phyloP scores from a whole-genome alignment of 2,329 filamentous ascomycete genomes.

The Fusarium compactum region DNA sequence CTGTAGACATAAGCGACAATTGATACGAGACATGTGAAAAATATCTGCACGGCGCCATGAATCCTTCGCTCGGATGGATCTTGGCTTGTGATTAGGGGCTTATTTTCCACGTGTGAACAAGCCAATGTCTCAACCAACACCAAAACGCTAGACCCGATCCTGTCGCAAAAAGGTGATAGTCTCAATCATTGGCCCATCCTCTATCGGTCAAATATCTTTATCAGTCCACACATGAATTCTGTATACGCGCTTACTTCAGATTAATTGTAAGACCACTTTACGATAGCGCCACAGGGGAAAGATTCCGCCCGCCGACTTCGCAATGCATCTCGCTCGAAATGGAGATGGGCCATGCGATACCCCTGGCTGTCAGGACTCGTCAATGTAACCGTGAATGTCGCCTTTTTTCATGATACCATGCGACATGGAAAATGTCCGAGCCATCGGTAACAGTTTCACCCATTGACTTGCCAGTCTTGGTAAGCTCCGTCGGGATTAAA shows the following conservation, averaged over 20 bases:
- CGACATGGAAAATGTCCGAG: constrained; percentile 11
- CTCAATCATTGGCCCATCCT: background rate
- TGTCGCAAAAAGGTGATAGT: background rate
- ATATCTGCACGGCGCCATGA: background rate
- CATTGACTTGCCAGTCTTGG: background rate
- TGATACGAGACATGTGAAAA: background rate
- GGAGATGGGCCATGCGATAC: background rate
- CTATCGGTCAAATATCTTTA: constrained; percentile 1
- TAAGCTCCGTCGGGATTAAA: too few species aligned
- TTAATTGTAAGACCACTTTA: too few species aligned
- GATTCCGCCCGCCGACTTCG: background rate
- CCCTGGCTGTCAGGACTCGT: constrained; percentile 7
- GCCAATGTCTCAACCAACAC: background rate
- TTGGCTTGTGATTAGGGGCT: constrained; percentile 34
- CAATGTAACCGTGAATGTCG: background rate
- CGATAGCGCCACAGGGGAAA: constrained; percentile 18
- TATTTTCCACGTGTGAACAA: constrained; percentile 31
- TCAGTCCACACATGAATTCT: background rate
- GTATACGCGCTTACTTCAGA: constrained; percentile 14
- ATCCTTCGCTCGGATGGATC: constrained; percentile 22
- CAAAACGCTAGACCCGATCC: background rate
- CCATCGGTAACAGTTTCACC: constrained; percentile 16
- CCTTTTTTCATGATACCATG: constrained; percentile 1
- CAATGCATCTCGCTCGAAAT: constrained; percentile 9
- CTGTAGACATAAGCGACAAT: background rate